These are phyloP conservation scores for Fomes fomentarius DNA, from an alignment of 1,284 basidiomycete genomes.

Conservation along the genomic window DNA sequence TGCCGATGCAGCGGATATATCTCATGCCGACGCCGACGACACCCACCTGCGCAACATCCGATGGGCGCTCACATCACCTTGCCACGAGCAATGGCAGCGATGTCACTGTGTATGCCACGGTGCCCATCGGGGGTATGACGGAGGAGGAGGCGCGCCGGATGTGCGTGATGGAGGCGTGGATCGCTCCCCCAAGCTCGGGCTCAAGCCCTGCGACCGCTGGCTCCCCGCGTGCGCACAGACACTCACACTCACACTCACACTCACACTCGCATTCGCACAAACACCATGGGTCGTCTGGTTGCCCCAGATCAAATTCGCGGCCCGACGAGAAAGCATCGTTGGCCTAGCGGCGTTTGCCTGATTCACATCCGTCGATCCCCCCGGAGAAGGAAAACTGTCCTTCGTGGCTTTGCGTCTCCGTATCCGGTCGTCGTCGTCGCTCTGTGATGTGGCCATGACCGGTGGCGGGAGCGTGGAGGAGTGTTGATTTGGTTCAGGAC, in stretches of 20 bases:
- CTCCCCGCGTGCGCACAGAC: constrained; percentile 19
- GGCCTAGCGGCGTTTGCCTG: too few species aligned
- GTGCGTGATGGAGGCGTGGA: constrained; percentile 69
- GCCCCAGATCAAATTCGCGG: constrained; percentile 5
- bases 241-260: constrained; percentile 21
- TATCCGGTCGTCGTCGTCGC: too few species aligned
- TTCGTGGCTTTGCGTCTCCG: too few species aligned
- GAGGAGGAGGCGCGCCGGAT: constrained; percentile 55
- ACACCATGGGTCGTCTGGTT: constrained; percentile 15
- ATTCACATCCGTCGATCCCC: not conserved
- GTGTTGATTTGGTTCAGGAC: constrained; percentile 1
- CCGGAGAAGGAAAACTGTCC: not conserved
- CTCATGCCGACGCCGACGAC: constrained; percentile 48
- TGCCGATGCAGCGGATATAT: constrained; percentile 53
- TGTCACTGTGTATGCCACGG: constrained; percentile 67
- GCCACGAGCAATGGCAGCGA: constrained; percentile 20
- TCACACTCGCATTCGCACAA: constrained; percentile 24
- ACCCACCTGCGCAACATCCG: constrained; percentile 14
- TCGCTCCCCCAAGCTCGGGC: constrained; percentile 34
- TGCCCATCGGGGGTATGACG: constrained; percentile 57
- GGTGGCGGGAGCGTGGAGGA: not conserved
- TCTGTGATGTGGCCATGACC: too few species aligned
- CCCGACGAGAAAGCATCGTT: constrained; percentile 36
- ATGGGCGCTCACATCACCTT: constrained; percentile 14
- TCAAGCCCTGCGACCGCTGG: constrained; percentile 11